Conservation (phyloP, 31 red algal genomes). For the Odonthalia washingtoniensis region DNA sequence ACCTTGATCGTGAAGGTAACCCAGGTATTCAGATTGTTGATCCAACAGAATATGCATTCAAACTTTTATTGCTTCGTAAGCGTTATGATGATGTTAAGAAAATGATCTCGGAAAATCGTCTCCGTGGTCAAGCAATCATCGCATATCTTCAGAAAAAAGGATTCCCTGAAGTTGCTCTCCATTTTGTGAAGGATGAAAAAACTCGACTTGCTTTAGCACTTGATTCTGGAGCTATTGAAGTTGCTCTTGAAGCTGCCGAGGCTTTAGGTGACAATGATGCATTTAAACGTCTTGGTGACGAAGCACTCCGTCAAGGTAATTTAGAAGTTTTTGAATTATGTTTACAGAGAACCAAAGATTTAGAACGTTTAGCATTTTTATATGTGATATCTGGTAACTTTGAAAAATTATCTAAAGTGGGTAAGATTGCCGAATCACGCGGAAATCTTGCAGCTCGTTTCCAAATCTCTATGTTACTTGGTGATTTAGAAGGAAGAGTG, state of each 20-base stretch:
- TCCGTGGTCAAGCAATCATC: slow-evolving; percentile 93
- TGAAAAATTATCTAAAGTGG: slow-evolving; percentile 88
- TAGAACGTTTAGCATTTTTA: slow-evolving; percentile 88
- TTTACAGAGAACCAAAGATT: slow-evolving; percentile 84
- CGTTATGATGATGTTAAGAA: slow-evolving; percentile 93
- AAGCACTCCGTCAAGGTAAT: slow-evolving; percentile 89
- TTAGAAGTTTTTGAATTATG: slow-evolving; percentile 88
- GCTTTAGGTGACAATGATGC: slow-evolving; percentile 77
- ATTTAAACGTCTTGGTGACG: slow-evolving; percentile 69
- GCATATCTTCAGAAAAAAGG: slow-evolving; percentile 96
- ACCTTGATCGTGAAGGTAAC: slow-evolving; percentile 87
- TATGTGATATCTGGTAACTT: slow-evolving; percentile 95
- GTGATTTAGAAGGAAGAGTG: slow-evolving; percentile 69
- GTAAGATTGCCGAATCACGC: slow-evolving; percentile 85
- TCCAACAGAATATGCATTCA: slow-evolving; percentile 97
- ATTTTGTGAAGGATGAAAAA: slow-evolving; percentile 93
- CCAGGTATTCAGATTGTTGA: slow-evolving; percentile 91
- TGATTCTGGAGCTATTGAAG: slow-evolving; percentile 88
- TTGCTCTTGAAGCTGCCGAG: slow-evolving; percentile 85
- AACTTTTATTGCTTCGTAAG: slow-evolving; percentile 87
- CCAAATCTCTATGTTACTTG: slow-evolving; percentile 90
- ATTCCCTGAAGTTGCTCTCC: slow-evolving; percentile 97
- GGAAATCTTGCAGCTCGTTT: slow-evolving; percentile 81
- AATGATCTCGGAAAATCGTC: slow-evolving; percentile 87
- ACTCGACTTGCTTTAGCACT: slow-evolving; percentile 94